These are phyloP conservation scores for Trichomonas vaginalis DNA, from an alignment of 208 protist genomes.

Conservation along the genomic window DNA sequence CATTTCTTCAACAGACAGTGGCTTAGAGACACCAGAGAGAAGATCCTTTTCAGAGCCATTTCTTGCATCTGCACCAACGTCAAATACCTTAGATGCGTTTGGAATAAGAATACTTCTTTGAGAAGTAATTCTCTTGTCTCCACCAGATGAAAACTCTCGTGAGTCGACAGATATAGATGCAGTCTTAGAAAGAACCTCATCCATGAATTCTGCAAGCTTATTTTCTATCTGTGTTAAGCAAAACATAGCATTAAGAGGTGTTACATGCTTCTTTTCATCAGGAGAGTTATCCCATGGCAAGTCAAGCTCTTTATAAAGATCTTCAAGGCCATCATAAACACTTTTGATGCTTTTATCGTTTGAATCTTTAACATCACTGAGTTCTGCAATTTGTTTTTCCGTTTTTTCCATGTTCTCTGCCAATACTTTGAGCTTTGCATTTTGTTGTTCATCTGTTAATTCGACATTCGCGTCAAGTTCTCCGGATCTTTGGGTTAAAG, in stretches of 20 bases:
- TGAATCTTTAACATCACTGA: not conserved
- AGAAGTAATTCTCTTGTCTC: no score
- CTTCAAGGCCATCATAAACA: not conserved
- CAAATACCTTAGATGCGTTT: no score
- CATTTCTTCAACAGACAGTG: not conserved
- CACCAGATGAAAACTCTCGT: no score
- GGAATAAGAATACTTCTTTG: no score
- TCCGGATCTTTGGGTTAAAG: not conserved
- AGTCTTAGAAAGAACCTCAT: not conserved
- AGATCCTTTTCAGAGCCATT: no score
- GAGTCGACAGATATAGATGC: no score
- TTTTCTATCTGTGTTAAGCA: not conserved
- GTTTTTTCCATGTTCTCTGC: not conserved
- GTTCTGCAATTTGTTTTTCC: not conserved
- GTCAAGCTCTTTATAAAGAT: not conserved
- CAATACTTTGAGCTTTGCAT: not conserved
- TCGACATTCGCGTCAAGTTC: not conserved
- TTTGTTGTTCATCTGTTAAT: not conserved
- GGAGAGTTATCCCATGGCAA: not conserved
- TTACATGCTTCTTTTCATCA: not conserved
- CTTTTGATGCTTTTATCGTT: not conserved
- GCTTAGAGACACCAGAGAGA: not conserved
- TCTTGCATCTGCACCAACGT: no score
- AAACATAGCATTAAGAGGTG: not conserved
- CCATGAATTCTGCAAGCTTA: not conserved